These are phyloP conservation scores for Xylogone sp. DNA, from an alignment of 2,329 filamentous ascomycete species.

Conservation along the genomic window DNA sequence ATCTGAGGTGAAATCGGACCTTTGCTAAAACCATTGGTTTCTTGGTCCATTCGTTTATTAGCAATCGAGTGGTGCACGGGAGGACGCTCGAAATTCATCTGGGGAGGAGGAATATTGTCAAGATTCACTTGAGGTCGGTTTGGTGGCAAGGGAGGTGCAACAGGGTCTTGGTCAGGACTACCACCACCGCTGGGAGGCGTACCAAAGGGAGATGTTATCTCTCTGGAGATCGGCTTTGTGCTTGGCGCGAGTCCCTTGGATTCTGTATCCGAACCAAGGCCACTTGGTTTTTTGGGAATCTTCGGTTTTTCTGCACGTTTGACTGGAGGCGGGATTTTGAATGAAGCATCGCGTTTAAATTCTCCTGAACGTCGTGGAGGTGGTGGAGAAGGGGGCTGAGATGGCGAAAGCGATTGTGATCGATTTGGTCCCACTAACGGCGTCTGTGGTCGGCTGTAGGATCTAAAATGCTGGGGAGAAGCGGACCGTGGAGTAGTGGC, in stretches of 20 bases:
- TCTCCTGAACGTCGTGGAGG: slow-evolving; percentile 61
- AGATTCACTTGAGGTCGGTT: slow-evolving; percentile 47
- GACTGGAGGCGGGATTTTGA: slow-evolving; percentile 56
- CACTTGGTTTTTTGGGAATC: slow-evolving; percentile 37
- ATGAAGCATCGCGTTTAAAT: slow-evolving; percentile 40
- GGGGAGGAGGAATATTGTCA: slow-evolving; percentile 26
- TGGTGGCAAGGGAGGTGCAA: slow-evolving; percentile 45
- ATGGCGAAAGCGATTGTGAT: slow-evolving; percentile 44
- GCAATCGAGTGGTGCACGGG: slow-evolving; percentile 47
- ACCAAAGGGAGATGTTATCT: slow-evolving; percentile 70
- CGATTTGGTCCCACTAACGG: slow-evolving; percentile 44
- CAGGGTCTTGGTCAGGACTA: slow-evolving; percentile 49
- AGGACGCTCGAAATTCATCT: slow-evolving; percentile 44
- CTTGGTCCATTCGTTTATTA: slow-evolving; percentile 38
- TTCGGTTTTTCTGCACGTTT: slow-evolving; percentile 79
- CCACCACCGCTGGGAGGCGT: slow-evolving; percentile 77
- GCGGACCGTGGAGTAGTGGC: slow-evolving; percentile 34
- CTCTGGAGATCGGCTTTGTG: slow-evolving; percentile 7
- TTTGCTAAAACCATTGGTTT: slow-evolving; percentile 36
- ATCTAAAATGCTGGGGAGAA: slow-evolving; percentile 44
- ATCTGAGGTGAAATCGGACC: slow-evolving; percentile 35
- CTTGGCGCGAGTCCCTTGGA: slow-evolving; percentile 17
- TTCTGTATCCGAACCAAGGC: slow-evolving; percentile 29
- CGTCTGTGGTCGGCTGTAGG: slow-evolving; percentile 52
- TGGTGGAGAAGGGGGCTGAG: slow-evolving; percentile 58